These are phyloP conservation scores for Fusarium dlaminii DNA, from an alignment of 2,329 filamentous ascomycete genomes.

Conservation along the genomic window DNA sequence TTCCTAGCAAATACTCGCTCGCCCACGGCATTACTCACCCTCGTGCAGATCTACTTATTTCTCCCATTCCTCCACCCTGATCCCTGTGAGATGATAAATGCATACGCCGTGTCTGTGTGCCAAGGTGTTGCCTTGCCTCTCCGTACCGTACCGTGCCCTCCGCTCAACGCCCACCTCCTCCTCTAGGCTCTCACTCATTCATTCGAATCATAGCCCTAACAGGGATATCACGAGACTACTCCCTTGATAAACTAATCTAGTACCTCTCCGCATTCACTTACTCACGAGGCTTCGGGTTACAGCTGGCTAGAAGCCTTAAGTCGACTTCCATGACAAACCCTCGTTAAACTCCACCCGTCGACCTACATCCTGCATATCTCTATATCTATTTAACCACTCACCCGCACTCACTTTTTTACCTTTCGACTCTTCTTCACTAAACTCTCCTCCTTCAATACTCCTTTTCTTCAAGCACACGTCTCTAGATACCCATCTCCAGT, in stretches of 20 bases:
- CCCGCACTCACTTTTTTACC: neutral
- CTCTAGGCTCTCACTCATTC: conserved; percentile 1
- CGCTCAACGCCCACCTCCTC: neutral
- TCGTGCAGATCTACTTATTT: conserved; percentile 24
- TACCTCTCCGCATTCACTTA: conserved; percentile 22
- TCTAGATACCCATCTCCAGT: neutral
- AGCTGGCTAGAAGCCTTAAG: conserved; percentile 18
- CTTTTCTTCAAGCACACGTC: neutral
- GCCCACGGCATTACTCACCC: conserved; percentile 11
- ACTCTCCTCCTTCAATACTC: neutral
- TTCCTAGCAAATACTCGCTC: conserved; percentile 15
- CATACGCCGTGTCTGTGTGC: neutral
- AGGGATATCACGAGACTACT: conserved; percentile 21
- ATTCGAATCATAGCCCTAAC: conserved; percentile 22
- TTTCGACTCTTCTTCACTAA: neutral
- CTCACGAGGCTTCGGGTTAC: conserved; percentile 19
- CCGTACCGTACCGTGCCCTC: conserved; percentile 5
- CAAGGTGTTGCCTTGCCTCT: conserved; percentile 8
- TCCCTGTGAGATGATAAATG: neutral
- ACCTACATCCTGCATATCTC: neutral
- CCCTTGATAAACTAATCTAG: conserved; percentile 3
- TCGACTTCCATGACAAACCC: neutral
- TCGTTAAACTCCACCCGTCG: neutral
- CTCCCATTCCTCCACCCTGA: conserved; percentile 20
- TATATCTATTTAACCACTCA: conserved; percentile 20